Evolutionary conservation across 163 green algal species (phyloP), one percentile per base, ranked within the genome.

Genomic region (Chlamydomonas reinhardtii): DNA sequence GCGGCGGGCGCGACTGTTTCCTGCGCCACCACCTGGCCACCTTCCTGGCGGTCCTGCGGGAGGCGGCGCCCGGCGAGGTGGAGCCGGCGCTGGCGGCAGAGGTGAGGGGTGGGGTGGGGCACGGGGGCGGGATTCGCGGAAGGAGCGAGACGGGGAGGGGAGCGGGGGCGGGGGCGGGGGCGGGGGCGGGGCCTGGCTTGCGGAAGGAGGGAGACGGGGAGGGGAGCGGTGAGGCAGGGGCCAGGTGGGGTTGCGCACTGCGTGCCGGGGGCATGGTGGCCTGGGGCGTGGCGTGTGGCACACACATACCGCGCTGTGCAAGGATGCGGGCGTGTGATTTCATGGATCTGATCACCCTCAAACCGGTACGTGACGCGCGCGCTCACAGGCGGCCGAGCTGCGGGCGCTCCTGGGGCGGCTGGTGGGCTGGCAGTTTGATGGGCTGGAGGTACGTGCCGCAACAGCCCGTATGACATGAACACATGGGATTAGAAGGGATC

Each of bases 1-100:
- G 80, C 20, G 70, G 80, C 69, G 80, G 80, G 2, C 88, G 91
- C 0, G 94, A 95, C 90, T 95, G 91, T 76, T 98, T 98, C 84
- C 74, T 98, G 65, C 89, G 92, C 25, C 82, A 73, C 25, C 74
- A 91, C 2, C 89, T 95, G 52, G 86, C 70, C 17, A 78, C 76
- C 48, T 56, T 56, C 48, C 48, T 56, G 48, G 12, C 1, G 39
- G 91, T 93, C 83, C 88, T 86, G 54, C 34, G 80, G 29, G 80
- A 86, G 70, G 80, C 69, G 54, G 80, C 32, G 4, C 68, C 66
- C 17, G 22, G n/a, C 25, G 34, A 25, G 35, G 32, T 86, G 68
- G 79, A 86, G 16, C 24, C 32, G 19, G 17, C 37, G 11, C 34
- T 86, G 27, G 37, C 48, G 25, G 22, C 32, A 1, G 69, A 86